phyloP scores from a whole-genome alignment of 1,284 basidiomycete species.

The Ganoderma resinaceum region DNA sequence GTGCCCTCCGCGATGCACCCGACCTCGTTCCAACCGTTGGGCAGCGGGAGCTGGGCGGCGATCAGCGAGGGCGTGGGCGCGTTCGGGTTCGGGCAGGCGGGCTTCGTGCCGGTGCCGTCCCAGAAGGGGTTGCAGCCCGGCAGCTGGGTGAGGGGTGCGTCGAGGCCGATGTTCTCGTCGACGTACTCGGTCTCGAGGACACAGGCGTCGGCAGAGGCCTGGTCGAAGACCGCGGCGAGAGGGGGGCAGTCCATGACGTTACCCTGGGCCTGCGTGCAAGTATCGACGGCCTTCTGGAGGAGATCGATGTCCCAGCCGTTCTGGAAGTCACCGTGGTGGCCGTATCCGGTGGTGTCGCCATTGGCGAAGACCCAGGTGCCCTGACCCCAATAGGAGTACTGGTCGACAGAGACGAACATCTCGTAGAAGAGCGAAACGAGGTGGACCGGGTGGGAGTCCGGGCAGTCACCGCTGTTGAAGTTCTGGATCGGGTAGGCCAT shows the following conservation, averaged over 20 bases:
- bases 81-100: conserved; percentile 23
- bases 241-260: conserved; percentile 35
- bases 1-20: conserved; percentile 40
- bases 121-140: conserved; percentile 42
- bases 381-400: conserved; percentile 33
- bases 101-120: conserved; percentile 30
- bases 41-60: conserved; percentile 30
- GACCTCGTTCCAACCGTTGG: conserved; percentile 35
- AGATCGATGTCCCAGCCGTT: conserved; percentile 42
- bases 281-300: conserved; percentile 39
- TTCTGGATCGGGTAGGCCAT: conserved; percentile 54
- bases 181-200: conserved; percentile 34
- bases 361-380: conserved; percentile 41
- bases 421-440: conserved; percentile 44
- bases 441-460: conserved; percentile 39
- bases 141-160: conserved; percentile 31
- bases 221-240: conserved; percentile 34
- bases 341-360: conserved; percentile 41
- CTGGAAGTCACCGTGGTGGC: conserved; percentile 44
- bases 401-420: conserved; percentile 34
- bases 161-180: conserved; percentile 37
- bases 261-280: conserved; percentile 35
- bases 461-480: conserved; percentile 41
- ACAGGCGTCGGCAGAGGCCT: conserved; percentile 33
- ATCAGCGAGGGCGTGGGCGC: conserved; percentile 24